Percentiles rank a stretch among this genome's conserved stretches.
Conservation (phyloP, 768 basidiomycete species). For the Coprinopsis strossmayeri region DNA sequence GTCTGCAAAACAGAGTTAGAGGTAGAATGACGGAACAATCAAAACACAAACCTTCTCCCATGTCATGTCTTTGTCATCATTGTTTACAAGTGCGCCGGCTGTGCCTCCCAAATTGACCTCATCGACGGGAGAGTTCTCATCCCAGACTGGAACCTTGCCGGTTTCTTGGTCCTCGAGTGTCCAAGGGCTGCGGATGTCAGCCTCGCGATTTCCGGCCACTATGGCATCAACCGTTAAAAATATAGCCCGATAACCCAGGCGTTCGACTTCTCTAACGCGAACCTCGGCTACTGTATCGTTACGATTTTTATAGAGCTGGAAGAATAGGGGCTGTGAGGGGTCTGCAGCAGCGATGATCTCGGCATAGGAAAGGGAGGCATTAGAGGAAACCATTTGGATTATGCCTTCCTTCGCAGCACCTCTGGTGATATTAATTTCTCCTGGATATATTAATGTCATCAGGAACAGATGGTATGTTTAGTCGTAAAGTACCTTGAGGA, state of each 20-base stretch:
- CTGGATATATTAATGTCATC: conserved; percentile 24
- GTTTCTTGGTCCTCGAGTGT: conserved; percentile 49
- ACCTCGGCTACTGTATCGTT: conserved; percentile 60
- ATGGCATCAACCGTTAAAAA: conserved; percentile 90
- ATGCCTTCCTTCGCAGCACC: conserved; percentile 61
- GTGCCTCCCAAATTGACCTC: conserved; percentile 47
- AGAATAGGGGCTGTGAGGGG: conserved; percentile 61
- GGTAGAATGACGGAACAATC: background rate
- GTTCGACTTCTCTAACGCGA: conserved; percentile 64
- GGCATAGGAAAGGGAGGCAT: conserved; percentile 61
- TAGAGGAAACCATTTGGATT: conserved; percentile 82
- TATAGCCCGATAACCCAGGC: conserved; percentile 78
- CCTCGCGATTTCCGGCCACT: conserved; percentile 75
- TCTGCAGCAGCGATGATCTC: conserved; percentile 54
- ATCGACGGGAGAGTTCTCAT: conserved; percentile 25
- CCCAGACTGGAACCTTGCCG: conserved; percentile 24
- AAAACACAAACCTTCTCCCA: conserved; percentile 51
- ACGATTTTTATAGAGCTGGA: conserved; percentile 82
- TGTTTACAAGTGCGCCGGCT: conserved; percentile 57
- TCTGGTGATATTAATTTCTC: conserved; percentile 76
- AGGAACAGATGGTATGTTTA: background rate
- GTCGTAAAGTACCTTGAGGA: conserved; percentile 45
- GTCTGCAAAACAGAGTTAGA: conserved; percentile 34
- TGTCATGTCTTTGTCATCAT: conserved; percentile 71
- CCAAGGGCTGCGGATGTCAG: conserved; percentile 61